Conservation (phyloP, 2,329 filamentous ascomycete genomes). For the Penicillium sp. region DNA sequence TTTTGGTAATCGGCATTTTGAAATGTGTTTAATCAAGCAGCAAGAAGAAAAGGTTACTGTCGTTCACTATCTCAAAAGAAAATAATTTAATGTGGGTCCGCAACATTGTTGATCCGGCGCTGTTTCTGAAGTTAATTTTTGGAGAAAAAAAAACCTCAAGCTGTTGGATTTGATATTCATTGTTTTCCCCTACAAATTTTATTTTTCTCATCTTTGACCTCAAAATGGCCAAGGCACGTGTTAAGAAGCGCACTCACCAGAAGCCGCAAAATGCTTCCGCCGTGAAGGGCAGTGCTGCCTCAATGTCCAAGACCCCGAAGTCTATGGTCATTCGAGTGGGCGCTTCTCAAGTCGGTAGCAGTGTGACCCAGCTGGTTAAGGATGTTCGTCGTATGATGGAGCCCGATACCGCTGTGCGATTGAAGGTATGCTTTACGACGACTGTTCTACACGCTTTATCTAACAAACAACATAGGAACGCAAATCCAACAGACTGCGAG, state of each 20-base stretch:
- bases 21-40: constrained; percentile 5
- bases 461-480: constrained; percentile 58
- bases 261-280: constrained; percentile 60
- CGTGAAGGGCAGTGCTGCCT: constrained; percentile 58
- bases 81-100: constrained; percentile 37
- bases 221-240: constrained; percentile 73
- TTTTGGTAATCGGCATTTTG: constrained; percentile 43
- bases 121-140: constrained; percentile 35
- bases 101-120: constrained; percentile 40
- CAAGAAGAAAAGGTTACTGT: neutral
- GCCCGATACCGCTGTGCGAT: constrained; percentile 81
- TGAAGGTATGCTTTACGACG: constrained; percentile 58
- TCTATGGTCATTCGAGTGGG: constrained; percentile 98
- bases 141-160: constrained; percentile 33
- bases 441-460: neutral
- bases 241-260: constrained; percentile 86
- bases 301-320: constrained; percentile 71
- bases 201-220: constrained; percentile 6
- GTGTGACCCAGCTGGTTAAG: constrained; percentile 83
- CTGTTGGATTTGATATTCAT: constrained; percentile 13
- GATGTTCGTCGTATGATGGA: constrained; percentile 95
- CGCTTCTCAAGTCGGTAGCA: constrained; percentile 87
- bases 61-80: constrained; percentile 20
- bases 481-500: constrained; percentile 79
- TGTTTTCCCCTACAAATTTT: constrained; percentile 8